These are phyloP conservation scores for Penicillium sp. DNA, from an alignment of 2,329 filamentous ascomycete species.

Conservation along the genomic window DNA sequence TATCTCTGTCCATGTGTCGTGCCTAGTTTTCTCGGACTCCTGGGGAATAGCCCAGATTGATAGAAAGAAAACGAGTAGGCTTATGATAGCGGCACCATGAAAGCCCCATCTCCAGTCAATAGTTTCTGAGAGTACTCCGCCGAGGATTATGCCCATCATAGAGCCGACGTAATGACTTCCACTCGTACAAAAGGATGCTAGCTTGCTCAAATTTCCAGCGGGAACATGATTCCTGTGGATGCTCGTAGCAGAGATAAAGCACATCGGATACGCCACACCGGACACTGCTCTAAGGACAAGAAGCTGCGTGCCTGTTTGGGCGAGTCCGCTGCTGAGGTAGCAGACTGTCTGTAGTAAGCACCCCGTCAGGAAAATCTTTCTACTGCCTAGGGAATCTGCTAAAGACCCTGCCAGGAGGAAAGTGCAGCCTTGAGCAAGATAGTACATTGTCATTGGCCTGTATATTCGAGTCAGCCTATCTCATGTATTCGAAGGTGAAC, in stretches of 20 bases:
- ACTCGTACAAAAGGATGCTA: conserved; percentile 50
- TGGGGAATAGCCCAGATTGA: conserved; percentile 11
- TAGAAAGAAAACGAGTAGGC: neutral
- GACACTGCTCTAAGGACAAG: conserved; percentile 7
- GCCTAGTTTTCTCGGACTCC: neutral
- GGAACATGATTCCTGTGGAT: conserved; percentile 30
- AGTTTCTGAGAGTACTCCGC: conserved; percentile 47
- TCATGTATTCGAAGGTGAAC: neutral
- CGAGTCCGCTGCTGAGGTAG: neutral
- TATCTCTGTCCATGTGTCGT: neutral
- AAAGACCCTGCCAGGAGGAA: conserved; percentile 13
- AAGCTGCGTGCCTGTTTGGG: conserved; percentile 1
- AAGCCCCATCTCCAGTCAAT: conserved; percentile 50
- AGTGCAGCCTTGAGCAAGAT: conserved; percentile 9
- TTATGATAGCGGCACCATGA: conserved; percentile 16
- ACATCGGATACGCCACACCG: conserved; percentile 8
- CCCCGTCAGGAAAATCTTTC: conserved; percentile 7
- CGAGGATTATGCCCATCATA: conserved; percentile 47
- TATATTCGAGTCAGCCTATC: neutral
- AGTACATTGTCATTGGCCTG: conserved; percentile 9
- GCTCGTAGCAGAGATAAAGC: conserved; percentile 10
- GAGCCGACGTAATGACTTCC: conserved; percentile 51
- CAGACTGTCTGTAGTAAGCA: conserved; percentile 6
- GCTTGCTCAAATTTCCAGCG: conserved; percentile 45
- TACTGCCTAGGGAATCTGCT: conserved; percentile 8